phyloP scores from a whole-genome alignment of 148 eudicot species.

The Rhododendron henanense region DNA sequence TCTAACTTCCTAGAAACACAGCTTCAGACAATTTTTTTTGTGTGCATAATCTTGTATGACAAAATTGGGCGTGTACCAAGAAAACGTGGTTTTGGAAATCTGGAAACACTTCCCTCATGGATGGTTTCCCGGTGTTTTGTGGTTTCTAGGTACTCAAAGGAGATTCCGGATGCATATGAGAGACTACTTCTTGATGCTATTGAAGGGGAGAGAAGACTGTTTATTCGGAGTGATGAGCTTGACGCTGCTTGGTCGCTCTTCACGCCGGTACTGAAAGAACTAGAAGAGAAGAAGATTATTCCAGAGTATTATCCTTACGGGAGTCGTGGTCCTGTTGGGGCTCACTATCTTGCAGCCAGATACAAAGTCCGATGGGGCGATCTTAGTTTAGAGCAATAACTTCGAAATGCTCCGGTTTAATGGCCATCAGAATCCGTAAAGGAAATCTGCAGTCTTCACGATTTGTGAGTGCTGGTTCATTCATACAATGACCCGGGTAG shows the following conservation, averaged over 20 bases:
- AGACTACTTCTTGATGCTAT: constrained; percentile 92
- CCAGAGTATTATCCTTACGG: constrained; percentile 94
- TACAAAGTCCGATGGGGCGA: constrained; percentile 92
- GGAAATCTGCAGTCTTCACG: not conserved
- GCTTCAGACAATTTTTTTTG: not conserved
- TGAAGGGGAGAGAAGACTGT: constrained; percentile 90
- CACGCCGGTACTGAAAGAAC: constrained; percentile 78
- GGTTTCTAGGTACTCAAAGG: constrained; percentile 69
- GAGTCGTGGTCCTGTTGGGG: constrained; percentile 93
- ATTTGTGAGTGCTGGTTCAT: not conserved
- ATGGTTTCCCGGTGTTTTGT: not conserved
- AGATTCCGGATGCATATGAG: constrained; percentile 97
- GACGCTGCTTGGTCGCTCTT: constrained; percentile 96
- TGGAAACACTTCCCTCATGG: not conserved
- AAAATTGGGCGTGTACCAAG: not conserved
- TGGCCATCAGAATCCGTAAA: not conserved
- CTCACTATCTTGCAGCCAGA: constrained; percentile 95
- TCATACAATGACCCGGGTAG: not conserved
- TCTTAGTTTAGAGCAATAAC: constrained; percentile 44
- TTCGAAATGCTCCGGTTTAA: not conserved
- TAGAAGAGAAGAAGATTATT: constrained; percentile 67
- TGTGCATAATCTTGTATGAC: not conserved
- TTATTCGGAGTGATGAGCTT: constrained; percentile 88
- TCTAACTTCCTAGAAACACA: not conserved
- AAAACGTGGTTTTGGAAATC: not conserved